Conservation (phyloP, 768 basidiomycete species). For the Psilocybe cyanescens region DNA sequence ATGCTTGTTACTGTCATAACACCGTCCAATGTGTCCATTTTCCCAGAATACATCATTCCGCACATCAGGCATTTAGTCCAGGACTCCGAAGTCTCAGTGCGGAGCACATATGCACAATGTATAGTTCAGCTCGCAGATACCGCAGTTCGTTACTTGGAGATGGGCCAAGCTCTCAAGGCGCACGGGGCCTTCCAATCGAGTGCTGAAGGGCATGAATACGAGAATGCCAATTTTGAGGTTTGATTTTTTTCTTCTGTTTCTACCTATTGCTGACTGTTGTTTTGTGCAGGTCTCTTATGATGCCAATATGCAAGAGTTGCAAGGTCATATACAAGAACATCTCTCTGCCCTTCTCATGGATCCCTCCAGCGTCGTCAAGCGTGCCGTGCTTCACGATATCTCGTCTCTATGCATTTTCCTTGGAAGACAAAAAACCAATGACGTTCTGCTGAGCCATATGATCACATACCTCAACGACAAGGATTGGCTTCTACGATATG, state of each 20-base stretch:
- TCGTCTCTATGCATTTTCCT: slow-evolving; percentile 92
- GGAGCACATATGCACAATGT: slow-evolving; percentile 80
- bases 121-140: slow-evolving; percentile 86
- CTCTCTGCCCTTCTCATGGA: slow-evolving; percentile 88
- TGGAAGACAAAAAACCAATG: slow-evolving; percentile 91
- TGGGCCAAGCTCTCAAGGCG: slow-evolving; percentile 89
- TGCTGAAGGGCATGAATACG: slow-evolving; percentile 71
- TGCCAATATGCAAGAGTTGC: slow-evolving; percentile 82
- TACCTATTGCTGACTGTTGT: neutral
- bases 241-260: slow-evolving; percentile 13
- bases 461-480: slow-evolving; percentile 84
- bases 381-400: slow-evolving; percentile 86
- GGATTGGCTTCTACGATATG: slow-evolving; percentile 89
- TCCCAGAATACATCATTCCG: slow-evolving; percentile 95
- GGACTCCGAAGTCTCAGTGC: slow-evolving; percentile 85
- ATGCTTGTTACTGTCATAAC: slow-evolving; percentile 77
- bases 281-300: slow-evolving; percentile 84
- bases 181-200: slow-evolving; percentile 73
- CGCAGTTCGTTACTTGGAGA: slow-evolving; percentile 87
- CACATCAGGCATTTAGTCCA: slow-evolving; percentile 82
- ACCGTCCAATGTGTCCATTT: slow-evolving; percentile 79
- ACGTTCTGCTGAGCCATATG: slow-evolving; percentile 90
- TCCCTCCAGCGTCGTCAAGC: slow-evolving; percentile 86
- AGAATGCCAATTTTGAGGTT: slow-evolving; percentile 83
- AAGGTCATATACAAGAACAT: slow-evolving; percentile 84